A percentile compares a stretch with the other conserved stretches of the same genome.
These are phyloP conservation scores for Psidium friedrichsthalianum DNA, from an alignment of 345 rosid species.

Conservation along the genomic window DNA sequence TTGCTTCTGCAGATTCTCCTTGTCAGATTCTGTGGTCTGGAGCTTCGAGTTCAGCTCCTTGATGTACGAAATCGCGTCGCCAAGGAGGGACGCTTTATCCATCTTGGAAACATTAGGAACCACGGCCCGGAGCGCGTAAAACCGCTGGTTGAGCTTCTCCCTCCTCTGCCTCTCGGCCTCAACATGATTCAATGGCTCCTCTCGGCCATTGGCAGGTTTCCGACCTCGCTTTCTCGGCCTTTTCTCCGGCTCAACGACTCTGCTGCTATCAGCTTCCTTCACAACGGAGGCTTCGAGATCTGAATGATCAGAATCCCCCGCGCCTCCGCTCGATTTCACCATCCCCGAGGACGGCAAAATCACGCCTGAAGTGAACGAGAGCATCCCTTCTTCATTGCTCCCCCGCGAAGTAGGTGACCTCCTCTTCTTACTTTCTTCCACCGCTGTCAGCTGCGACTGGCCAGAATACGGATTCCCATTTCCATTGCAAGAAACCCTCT, in stretches of 20 bases:
- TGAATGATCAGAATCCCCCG: slow-evolving; percentile 81
- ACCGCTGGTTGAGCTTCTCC: slow-evolving; percentile 88
- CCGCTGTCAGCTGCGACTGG: slow-evolving; percentile 30
- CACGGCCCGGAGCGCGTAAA: slow-evolving; percentile 78
- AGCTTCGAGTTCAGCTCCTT: slow-evolving; percentile 72
- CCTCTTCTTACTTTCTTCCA: slow-evolving; percentile 64
- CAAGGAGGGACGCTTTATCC: slow-evolving; percentile 97
- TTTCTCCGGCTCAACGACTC: slow-evolving; percentile 67
- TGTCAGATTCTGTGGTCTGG: slow-evolving; percentile 38
- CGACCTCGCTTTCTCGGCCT: slow-evolving; percentile 81
- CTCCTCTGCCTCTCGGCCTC: slow-evolving; percentile 99
- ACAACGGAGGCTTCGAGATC: slow-evolving; percentile 88
- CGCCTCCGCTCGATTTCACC: slow-evolving; percentile 41
- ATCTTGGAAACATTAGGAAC: slow-evolving; percentile 94
- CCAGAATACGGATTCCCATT: slow-evolving; percentile 41
- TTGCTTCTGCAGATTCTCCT: slow-evolving; percentile 55
- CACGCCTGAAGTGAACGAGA: slow-evolving; percentile 76
- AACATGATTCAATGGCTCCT: slow-evolving; percentile 91
- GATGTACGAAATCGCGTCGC: slow-evolving; percentile 82
- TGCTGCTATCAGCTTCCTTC: slow-evolving; percentile 54
- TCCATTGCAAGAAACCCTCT: slow-evolving; percentile 30
- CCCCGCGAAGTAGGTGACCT: slow-evolving; percentile 46
- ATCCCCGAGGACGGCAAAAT: slow-evolving; percentile 43
- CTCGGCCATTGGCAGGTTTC: slow-evolving; percentile 94
- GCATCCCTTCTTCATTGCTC: slow-evolving; percentile 71